These are phyloP conservation scores for Plasmodium coatneyi DNA, from an alignment of 169 alveolate species.

Conservation along the genomic window DNA sequence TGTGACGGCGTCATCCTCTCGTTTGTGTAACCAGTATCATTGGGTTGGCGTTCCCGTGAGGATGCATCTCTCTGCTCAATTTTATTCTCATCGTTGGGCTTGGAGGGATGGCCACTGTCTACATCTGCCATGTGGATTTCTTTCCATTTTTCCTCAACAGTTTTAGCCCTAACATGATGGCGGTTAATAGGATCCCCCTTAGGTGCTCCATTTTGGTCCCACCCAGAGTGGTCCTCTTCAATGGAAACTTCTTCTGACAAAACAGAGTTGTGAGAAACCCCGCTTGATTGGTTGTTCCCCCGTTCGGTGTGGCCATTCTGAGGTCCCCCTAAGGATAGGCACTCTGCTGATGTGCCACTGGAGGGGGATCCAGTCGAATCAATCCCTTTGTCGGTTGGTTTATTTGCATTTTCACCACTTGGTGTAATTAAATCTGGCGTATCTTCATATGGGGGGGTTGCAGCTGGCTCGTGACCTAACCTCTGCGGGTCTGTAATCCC, in stretches of 20 bases:
- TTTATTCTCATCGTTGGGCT: background rate
- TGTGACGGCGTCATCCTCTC: background rate
- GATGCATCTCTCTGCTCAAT: background rate
- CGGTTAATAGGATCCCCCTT: background rate
- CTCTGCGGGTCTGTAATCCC: background rate
- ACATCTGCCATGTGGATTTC: background rate
- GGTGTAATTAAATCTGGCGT: background rate
- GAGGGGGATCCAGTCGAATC: background rate
- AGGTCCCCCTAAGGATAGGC: background rate
- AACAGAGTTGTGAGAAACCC: background rate
- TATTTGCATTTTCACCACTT: background rate
- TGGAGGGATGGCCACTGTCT: background rate
- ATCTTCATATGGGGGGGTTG: background rate
- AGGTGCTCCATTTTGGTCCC: background rate
- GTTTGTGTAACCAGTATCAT: background rate
- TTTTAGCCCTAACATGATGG: background rate
- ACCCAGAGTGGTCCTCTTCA: background rate
- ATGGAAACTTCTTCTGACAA: background rate
- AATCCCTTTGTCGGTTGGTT: background rate
- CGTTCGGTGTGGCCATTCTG: background rate
- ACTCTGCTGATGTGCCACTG: background rate
- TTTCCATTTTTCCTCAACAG: background rate
- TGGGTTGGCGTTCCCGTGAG: background rate
- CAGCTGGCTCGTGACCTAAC: background rate
- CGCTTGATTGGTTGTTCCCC: background rate